Base-by-base conservation (phyloP, 345 rosid genomes). In the Brassica nigra region DNA sequence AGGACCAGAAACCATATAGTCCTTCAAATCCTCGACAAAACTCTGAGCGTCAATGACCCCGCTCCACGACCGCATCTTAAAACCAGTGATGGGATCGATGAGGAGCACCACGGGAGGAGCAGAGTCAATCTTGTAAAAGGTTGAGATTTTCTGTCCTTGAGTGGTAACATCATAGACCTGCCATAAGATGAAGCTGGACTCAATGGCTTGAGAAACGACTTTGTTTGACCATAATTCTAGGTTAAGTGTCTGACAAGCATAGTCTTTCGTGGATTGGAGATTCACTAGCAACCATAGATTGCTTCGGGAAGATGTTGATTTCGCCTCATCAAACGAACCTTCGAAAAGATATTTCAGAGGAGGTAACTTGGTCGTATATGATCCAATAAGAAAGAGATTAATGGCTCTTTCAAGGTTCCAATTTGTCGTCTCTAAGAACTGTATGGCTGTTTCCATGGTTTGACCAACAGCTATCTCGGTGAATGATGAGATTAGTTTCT, bases 201-300 rank as follows among this genome's bases (percentile, higher is more conserved):
- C 36, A 8, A 93, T 75, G 11, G 94, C 86, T 78, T 93, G 84
- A 42, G 89, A 83, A 77, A 95, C 94, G 37, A 89, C 89, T 42
- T 90, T 91, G 83, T 95, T 86, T 47, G 92, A 94, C 99, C 98
- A 93, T 30, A 97, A 85, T 76, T 95, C 96, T 57, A 91, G 83
- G 77, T 95, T 91, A 69, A 95, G 95, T 86, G 85, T 85, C 71
- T 90, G 96, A 55, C 90, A 95, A 84, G 89, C 84, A 78, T 87
- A 89, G 71, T 90, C 93, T 73, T 79, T 88, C 2, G 78, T 83
- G 3, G 96, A 91, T 66, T 95, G 99, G 83, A 95, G 78, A 81
- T 95, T 93, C 52, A 93, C 88, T 8, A 95, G 79, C 29, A 93
- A 91, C 97, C 98, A 93, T 78, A 83, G 85, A 78, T 87, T 90